A percentile compares a stretch with the other conserved stretches of the same genome.
Evolutionary conservation across 2,329 filamentous ascomycete species (phyloP).

Genomic region (Pyricularia sp.): DNA sequence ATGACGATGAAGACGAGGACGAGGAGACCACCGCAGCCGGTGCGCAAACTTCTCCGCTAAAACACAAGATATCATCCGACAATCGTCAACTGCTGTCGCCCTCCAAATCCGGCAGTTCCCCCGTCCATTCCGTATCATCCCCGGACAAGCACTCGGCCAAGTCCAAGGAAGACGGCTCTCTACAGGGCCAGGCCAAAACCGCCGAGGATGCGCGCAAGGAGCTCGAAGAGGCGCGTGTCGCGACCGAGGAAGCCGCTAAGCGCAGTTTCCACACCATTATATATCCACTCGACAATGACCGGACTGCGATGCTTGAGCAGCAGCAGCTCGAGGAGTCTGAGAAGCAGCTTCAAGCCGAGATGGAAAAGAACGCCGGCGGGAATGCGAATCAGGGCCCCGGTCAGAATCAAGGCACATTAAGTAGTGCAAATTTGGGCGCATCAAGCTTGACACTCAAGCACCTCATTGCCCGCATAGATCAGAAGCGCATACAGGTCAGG

Average conservation of each 20-base stretch:
- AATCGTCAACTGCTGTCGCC: slow-evolving; percentile 51
- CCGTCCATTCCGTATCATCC: slow-evolving; percentile 47
- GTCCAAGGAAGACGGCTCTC: slow-evolving; percentile 33
- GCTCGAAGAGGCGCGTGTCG: slow-evolving; percentile 81
- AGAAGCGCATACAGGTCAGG: slow-evolving; percentile 77
- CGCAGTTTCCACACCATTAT: slow-evolving; percentile 87
- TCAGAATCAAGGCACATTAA: slow-evolving; percentile 74
- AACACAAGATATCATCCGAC: slow-evolving; percentile 35
- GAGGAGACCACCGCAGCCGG: slow-evolving; percentile 45
- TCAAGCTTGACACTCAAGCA: slow-evolving; percentile 95
- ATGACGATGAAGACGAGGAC: slow-evolving; percentile 64
- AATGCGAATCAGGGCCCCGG: slow-evolving; percentile 35
- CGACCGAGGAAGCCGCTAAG: slow-evolving; percentile 79
- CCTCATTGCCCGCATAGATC: slow-evolving; percentile 87
- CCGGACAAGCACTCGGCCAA: slow-evolving; percentile 45
- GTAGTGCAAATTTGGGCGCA: slow-evolving; percentile 85
- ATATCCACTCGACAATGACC: slow-evolving; percentile 89
- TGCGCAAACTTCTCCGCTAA: slow-evolving; percentile 28
- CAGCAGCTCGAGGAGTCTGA: slow-evolving; percentile 94
- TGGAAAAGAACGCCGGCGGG: slow-evolving; percentile 52
- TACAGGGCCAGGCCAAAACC: slow-evolving; percentile 48
- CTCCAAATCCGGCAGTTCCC: slow-evolving; percentile 56
- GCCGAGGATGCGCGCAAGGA: slow-evolving; percentile 86
- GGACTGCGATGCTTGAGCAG: slow-evolving; percentile 93
- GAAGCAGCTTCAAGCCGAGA: slow-evolving; percentile 89